Conservation (phyloP, 805 yeast genomes). For the Ogataea neopini region DNA sequence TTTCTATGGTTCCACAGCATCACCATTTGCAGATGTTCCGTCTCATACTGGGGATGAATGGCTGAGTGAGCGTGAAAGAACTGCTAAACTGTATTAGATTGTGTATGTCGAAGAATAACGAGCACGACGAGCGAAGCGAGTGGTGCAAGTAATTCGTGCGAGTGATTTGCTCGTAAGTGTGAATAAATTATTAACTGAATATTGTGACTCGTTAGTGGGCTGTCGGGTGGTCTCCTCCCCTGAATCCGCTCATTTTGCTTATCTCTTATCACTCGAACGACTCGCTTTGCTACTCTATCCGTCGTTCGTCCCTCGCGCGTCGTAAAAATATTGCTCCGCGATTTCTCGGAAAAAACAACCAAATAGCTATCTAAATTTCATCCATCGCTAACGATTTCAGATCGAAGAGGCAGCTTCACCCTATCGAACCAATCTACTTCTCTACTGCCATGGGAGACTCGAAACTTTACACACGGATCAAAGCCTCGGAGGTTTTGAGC, state of each 20-base stretch:
- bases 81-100: constrained; percentile 1
- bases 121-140: background rate
- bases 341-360: no score
- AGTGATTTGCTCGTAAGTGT: no score
- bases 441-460: constrained; percentile 27
- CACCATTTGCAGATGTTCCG: constrained; percentile 2
- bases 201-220: no score
- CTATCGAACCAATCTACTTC: no score
- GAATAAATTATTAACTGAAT: no score
- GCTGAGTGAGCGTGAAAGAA: background rate
- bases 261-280: background rate
- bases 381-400: background rate
- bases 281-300: background rate
- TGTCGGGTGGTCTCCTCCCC: no score
- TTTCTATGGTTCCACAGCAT: background rate
- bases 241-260: background rate
- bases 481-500: constrained; percentile 32
- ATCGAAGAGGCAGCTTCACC: background rate
- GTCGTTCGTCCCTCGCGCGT: background rate
- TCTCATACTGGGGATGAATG: background rate
- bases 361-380: no score
- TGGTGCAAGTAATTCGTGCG: no score
- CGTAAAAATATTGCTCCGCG: background rate
- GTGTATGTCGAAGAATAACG: background rate
- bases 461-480: constrained; percentile 29